These are phyloP conservation scores for Macadamia tetraphylla DNA, from an alignment of 164 flowering plant genomes.

Conservation along the genomic window DNA sequence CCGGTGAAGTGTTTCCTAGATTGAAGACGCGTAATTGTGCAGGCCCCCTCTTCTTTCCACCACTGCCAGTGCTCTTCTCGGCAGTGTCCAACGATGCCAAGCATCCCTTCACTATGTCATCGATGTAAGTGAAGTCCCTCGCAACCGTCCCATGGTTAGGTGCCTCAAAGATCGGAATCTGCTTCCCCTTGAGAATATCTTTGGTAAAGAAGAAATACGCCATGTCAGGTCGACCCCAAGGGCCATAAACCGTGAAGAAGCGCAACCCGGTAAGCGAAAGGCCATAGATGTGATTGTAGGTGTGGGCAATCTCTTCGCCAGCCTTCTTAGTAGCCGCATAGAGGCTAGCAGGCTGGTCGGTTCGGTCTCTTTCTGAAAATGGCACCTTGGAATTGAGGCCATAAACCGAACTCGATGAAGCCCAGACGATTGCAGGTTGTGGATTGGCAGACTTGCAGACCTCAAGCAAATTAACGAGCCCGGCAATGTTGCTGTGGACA, in stretches of 20 bases:
- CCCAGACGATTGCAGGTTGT: constrained; percentile 95
- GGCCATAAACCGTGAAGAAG: constrained; percentile 92
- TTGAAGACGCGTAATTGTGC: constrained; percentile 82
- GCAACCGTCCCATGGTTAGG: constrained; percentile 84
- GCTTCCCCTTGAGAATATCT: constrained; percentile 74
- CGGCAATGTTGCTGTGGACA: constrained; percentile 89
- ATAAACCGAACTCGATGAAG: constrained; percentile 84
- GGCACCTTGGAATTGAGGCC: constrained; percentile 85
- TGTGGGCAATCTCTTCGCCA: constrained; percentile 85
- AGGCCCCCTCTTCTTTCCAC: constrained; percentile 85
- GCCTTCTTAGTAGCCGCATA: constrained; percentile 97
- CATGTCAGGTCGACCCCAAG: constrained; percentile 97
- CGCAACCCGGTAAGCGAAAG: constrained; percentile 84
- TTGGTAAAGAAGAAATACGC: constrained; percentile 87
- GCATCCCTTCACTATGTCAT: constrained; percentile 73
- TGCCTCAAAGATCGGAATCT: constrained; percentile 69
- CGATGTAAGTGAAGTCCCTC: constrained; percentile 84
- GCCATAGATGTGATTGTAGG: constrained; percentile 83
- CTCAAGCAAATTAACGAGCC: constrained; percentile 69
- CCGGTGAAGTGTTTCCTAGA: constrained; percentile 75
- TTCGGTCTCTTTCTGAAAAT: constrained; percentile 76
- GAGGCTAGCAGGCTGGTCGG: constrained; percentile 92
- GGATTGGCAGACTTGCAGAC: constrained; percentile 78
- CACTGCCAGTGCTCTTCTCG: constrained; percentile 78
- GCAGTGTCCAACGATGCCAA: constrained; percentile 64